A percentile compares a stretch with the other conserved stretches of the same genome.
Conservation (phyloP, 148 eudicot genomes). For the Polygonum maritimum region DNA sequence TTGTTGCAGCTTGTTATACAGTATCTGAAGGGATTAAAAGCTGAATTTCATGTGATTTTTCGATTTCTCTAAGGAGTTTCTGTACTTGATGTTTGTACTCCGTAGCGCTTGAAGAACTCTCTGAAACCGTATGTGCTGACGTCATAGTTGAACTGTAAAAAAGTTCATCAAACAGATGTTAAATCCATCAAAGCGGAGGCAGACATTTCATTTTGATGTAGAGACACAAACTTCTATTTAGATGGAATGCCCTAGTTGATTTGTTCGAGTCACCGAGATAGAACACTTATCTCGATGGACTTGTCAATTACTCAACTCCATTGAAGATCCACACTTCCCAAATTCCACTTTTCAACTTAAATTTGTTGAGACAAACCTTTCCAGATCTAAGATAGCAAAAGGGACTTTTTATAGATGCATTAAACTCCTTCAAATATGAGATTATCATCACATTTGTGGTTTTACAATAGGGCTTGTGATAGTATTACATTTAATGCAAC, state of each 20-base stretch:
- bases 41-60: neutral
- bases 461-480: neutral
- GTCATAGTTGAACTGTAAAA: conserved; percentile 66
- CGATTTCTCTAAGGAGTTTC: neutral
- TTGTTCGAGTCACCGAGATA: too few species aligned
- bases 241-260: neutral
- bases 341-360: neutral
- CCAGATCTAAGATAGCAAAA: neutral
- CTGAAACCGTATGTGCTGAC: conserved; percentile 71
- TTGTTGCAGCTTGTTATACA: neutral
- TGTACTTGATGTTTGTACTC: conserved; percentile 27
- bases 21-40: neutral
- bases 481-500: neutral
- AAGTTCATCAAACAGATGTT: neutral
- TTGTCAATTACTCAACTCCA: neutral
- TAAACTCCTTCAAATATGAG: neutral
- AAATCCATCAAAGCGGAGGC: neutral
- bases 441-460: neutral
- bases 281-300: too few species aligned
- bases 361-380: too few species aligned
- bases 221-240: neutral
- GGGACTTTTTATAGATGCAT: neutral
- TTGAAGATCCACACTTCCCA: neutral
- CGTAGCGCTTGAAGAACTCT: conserved; percentile 70
- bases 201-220: neutral